These are phyloP conservation scores for Malus hybrid DNA, from an alignment of 331 rosid genomes.

Conservation along the genomic window DNA sequence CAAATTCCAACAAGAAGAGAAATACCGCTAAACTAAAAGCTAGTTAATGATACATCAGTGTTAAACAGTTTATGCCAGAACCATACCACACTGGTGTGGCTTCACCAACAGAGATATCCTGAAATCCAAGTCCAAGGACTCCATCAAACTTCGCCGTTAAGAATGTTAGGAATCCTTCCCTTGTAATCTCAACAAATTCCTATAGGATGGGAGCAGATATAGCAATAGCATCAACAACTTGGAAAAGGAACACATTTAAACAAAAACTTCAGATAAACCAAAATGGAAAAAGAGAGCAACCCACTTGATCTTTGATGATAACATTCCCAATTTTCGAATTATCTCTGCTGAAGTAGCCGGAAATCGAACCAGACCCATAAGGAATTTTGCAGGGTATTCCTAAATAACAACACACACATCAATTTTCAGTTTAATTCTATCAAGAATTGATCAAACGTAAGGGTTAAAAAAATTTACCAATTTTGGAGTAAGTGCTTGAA, in stretches of 20 bases:
- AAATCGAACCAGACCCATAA: conserved; percentile 48
- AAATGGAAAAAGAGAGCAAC: background rate
- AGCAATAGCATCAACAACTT: background rate
- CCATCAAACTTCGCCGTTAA: conserved; percentile 52
- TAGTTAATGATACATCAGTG: background rate
- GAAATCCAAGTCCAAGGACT: conserved; percentile 75
- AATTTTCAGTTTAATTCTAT: background rate
- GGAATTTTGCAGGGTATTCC: conserved; percentile 66
- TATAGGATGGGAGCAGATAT: conserved; percentile 22
- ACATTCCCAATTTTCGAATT: conserved; percentile 50
- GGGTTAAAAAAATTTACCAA: conserved; percentile 35
- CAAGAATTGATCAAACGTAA: background rate
- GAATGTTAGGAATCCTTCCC: conserved; percentile 46
- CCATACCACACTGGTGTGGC: conserved; percentile 72
- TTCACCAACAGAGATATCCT: conserved; percentile 41
- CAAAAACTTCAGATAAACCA: background rate
- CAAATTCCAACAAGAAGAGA: background rate
- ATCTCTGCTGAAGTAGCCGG: conserved; percentile 67
- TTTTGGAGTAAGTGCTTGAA: conserved; percentile 56
- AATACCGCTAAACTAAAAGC: background rate
- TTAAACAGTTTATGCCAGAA: background rate
- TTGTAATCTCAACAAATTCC: conserved; percentile 59
- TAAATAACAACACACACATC: conserved; percentile 7
- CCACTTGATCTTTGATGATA: conserved; percentile 56
- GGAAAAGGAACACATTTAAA: background rate